These are phyloP conservation scores for Aureobasidium sp. DNA, from an alignment of 2,329 filamentous ascomycete genomes.

Conservation along the genomic window DNA sequence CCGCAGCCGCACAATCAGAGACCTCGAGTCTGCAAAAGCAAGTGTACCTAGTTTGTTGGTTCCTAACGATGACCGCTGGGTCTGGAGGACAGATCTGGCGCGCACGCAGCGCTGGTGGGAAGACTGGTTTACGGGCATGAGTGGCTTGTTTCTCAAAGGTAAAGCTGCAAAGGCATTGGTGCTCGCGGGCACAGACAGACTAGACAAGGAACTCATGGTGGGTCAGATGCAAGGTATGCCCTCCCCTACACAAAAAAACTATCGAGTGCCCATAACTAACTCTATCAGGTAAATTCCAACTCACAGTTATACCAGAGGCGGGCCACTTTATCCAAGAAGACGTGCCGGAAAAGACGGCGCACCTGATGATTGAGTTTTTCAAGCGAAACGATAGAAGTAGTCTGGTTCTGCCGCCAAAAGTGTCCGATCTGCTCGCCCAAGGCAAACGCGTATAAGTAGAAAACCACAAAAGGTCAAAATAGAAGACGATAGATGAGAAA, in stretches of 20 bases:
- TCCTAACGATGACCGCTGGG: conserved; percentile 24
- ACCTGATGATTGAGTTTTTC: conserved; percentile 83
- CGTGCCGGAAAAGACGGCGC: conserved; percentile 80
- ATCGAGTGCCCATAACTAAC: too few species aligned
- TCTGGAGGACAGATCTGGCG: conserved; percentile 77
- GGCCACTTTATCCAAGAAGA: conserved; percentile 98
- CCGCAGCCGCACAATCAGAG: conserved; percentile 78
- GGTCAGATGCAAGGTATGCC: conserved; percentile 86
- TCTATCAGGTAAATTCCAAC: conserved; percentile 73
- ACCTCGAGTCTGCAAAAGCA: conserved; percentile 71
- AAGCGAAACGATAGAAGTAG: conserved; percentile 80
- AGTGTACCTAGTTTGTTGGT: conserved; percentile 77
- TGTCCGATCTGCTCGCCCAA: conserved; percentile 47
- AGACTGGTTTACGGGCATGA: conserved; percentile 84
- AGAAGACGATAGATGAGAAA: not conserved
- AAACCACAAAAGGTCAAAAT: not conserved
- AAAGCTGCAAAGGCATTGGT: conserved; percentile 78
- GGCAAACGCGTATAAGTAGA: conserved; percentile 42
- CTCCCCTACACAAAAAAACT: not conserved
- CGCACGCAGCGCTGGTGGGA: conserved; percentile 89
- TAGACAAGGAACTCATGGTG: conserved; percentile 89
- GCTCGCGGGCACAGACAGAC: conserved; percentile 78
- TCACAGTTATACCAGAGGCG: conserved; percentile 89
- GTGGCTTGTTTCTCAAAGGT: conserved; percentile 76
- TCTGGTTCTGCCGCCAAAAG: conserved; percentile 85